Base-by-base conservation (phyloP, 2,329 filamentous ascomycete species). In the Colletotrichum melonis region DNA sequence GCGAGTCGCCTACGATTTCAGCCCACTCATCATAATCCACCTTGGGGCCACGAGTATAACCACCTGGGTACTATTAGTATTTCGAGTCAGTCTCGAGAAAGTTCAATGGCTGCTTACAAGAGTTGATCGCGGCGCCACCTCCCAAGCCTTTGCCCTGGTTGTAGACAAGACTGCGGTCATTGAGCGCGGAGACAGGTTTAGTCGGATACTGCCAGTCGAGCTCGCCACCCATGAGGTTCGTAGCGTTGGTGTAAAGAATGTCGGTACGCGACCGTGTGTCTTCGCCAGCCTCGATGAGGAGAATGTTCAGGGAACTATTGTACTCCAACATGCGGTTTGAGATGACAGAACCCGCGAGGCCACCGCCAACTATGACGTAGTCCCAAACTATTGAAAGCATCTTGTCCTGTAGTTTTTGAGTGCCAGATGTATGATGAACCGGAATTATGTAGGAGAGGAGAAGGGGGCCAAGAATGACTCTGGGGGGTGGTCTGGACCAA, bases 1-100 rank as follows among this genome's bases (percentile, higher is more conserved):
- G 78, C 1, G 81, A 55, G 28, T 73, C 66, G 32, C 67, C 67
- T 9, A 70, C 67, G 5, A 64, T 14, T n/a, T 66, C 63, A 30
- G 63, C 63, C 52, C 63, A 66, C n/a, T 66, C 63, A 19, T 66
- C 63, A 28, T 42, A 66, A 19, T 66, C 63, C 8, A 78, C 76
- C 5, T 79, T 78, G 26, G 82, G 80, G 1, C 86, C 86, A 28
- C 86, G 84, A 24, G 83, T 83, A 80, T 86, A 86, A 4, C 78
- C 82, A 8, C 82, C 83, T 68, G 30, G 11, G 12, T 5, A 14
- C 12, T 19, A 16, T 19, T 5, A 16, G 11, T 9, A 8, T 24
- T 8, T 9, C 4, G 46, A 14, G 12, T 38, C 14, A 16, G 3
- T 38, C 12, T 38, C 35, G 35, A 14, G 35, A 38, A 38, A 6